Evolutionary conservation across 352 stramenopile species (phyloP), one percentile per base, ranked within the genome.

Genomic region (Pythium dissimile): DNA sequence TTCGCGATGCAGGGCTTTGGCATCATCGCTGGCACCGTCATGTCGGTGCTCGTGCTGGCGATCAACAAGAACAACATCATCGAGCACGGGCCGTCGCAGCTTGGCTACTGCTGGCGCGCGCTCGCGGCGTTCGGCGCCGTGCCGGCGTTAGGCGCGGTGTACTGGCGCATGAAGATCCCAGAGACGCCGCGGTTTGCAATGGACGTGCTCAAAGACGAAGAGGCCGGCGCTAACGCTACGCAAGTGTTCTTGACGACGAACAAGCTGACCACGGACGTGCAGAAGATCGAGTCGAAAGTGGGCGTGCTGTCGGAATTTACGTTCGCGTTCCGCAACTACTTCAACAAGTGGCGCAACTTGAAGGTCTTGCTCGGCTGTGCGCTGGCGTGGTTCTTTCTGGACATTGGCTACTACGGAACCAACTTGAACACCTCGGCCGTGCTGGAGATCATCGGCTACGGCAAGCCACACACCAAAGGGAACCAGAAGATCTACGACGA

Each of bases 401-500:
- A 86, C 62, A 74, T 86, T 62, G 76, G 68, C 38, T 84, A 83
- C 63, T 86, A 81, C 53, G 73, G 73, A 55, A 80, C 69, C 45
- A 76, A 68, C 34, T 64, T 84, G 62, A 83, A 80, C 52, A 74
- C 71, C 41, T 65, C 67, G 13, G 67, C 72, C 23, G 68, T 80
- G 58, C 64, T 80, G 10, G 62, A 70, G 43, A 70, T 70, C 61
- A 80, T 75, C 43, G 64, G 68, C 55, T 80, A 55, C 34, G 48
- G 48, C 50, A 69, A 56, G 24, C 34, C 71, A 11, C 54, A 39
- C 18, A 62, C 54, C 21, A 74, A 61, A 15, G 65, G 74, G 51
- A 76, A 75, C 70, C 65, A 74, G 62, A 75, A 77, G 64, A 73
- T 78, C 30, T 76, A 55, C 34, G 48, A 55, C 48, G 48, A 55